Percentiles rank a stretch among this genome's conserved stretches.
phyloP scores from a whole-genome alignment of 2,329 filamentous ascomycete species.

The Hypoxylon sp. region DNA sequence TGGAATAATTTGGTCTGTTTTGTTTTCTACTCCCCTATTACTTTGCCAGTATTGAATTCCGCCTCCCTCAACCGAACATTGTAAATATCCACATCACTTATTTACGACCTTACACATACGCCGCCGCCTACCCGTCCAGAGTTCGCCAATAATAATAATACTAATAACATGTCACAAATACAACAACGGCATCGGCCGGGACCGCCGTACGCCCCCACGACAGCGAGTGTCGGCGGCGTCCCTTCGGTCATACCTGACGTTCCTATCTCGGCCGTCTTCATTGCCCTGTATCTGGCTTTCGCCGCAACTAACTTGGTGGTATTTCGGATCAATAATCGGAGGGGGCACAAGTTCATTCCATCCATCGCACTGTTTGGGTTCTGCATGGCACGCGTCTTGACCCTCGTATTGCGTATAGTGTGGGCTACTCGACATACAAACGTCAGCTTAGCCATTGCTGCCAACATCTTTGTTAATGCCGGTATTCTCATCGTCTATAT shows the following conservation, averaged over 20 bases:
- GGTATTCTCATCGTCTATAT: constrained; percentile 57
- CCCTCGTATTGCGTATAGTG: constrained; percentile 56
- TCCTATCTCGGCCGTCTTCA: constrained; percentile 74
- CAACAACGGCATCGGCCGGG: constrained; percentile 45
- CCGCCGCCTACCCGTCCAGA: neutral
- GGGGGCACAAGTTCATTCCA: constrained; percentile 58
- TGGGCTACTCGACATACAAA: constrained; percentile 53
- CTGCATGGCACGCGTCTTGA: constrained; percentile 55
- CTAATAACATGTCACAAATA: constrained; percentile 39
- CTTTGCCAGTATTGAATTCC: neutral
- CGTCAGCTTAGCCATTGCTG: constrained; percentile 54
- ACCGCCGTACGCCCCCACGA: constrained; percentile 60
- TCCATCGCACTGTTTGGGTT: constrained; percentile 58
- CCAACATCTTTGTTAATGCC: constrained; percentile 57
- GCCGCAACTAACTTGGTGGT: constrained; percentile 72
- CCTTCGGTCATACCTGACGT: constrained; percentile 73
- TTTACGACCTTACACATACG: neutral
- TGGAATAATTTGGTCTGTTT: neutral
- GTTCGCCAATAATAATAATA: neutral
- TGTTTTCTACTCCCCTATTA: neutral
- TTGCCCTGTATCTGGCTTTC: constrained; percentile 69
- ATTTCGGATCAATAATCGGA: constrained; percentile 57
- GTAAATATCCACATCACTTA: neutral
- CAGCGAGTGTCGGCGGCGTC: constrained; percentile 68
- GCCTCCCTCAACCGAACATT: neutral